phyloP scores from a whole-genome alignment of 495 filamentous ascomycete species.

The Aspergillus coremiiformis region DNA sequence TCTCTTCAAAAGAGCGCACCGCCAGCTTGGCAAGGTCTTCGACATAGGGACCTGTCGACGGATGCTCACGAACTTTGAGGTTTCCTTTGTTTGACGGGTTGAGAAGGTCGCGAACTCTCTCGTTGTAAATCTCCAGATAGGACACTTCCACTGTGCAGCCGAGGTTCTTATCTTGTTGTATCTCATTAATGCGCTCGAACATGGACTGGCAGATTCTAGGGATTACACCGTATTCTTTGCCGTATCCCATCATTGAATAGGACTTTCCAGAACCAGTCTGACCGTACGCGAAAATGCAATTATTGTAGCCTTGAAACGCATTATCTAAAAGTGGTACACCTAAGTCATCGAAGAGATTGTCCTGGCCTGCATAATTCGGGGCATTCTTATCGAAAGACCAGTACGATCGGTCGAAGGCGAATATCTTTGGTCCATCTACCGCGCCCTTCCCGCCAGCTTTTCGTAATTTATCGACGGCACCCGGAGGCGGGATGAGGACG shows the following conservation, averaged over 20 bases:
- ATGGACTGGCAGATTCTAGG: slow-evolving; percentile 97
- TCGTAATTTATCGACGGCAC: slow-evolving; percentile 50
- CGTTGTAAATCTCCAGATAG: slow-evolving; percentile 99
- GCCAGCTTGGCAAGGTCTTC: slow-evolving; percentile 95
- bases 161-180: slow-evolving; percentile 72
- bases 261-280: slow-evolving; percentile 98
- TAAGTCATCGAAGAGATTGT: slow-evolving; percentile 79
- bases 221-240: slow-evolving; percentile 91
- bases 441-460: slow-evolving; percentile 49
- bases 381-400: slow-evolving; percentile 91
- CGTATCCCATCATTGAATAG: slow-evolving; percentile 99
- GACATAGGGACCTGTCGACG: slow-evolving; percentile 93
- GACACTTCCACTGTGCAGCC: slow-evolving; percentile 95
- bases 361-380: slow-evolving; percentile 80
- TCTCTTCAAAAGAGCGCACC: slow-evolving; percentile 94
- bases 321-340: slow-evolving; percentile 91
- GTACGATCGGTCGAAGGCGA: slow-evolving; percentile 95
- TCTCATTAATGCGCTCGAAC: slow-evolving; percentile 74
- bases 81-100: slow-evolving; percentile 97
- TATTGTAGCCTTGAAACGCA: slow-evolving; percentile 98
- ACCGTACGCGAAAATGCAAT: slow-evolving; percentile 99
- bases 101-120: slow-evolving; percentile 90
- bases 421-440: slow-evolving; percentile 75
- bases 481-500: slow-evolving; percentile 68
- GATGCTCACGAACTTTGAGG: slow-evolving; percentile 94